These are phyloP conservation scores for Physaria fendleri DNA, from an alignment of 345 rosid species.

Conservation along the genomic window DNA sequence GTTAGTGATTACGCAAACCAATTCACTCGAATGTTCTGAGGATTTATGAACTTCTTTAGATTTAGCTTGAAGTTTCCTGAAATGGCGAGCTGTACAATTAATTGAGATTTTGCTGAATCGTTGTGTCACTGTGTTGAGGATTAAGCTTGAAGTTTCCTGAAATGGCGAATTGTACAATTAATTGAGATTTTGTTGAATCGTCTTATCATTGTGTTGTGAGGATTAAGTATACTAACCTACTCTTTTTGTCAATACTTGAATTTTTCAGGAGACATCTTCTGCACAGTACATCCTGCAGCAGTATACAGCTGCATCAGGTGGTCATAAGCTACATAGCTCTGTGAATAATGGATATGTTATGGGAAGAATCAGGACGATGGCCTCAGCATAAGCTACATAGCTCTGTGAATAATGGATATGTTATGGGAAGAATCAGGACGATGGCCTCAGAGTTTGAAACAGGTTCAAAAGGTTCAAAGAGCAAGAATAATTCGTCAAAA, in stretches of 20 bases:
- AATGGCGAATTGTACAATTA: background rate
- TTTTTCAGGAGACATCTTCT: conserved; percentile 71
- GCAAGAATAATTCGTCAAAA: conserved; percentile 49
- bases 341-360: conserved; percentile 72
- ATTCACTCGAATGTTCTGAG: background rate
- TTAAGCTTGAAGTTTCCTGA: too few relatives aligned
- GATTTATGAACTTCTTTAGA: background rate
- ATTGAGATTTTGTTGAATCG: background rate
- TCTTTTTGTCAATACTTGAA: background rate
- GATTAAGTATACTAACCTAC: background rate
- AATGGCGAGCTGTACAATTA: too few relatives aligned
- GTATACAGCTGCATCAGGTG: conserved; percentile 83
- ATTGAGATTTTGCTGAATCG: too few relatives aligned
- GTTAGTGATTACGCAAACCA: background rate
- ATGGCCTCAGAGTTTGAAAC: conserved; percentile 72
- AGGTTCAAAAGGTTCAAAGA: conserved; percentile 50
- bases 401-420: conserved; percentile 69
- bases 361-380: conserved; percentile 80
- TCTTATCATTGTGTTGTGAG: background rate
- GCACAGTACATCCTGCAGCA: conserved; percentile 87
- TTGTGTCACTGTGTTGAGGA: too few relatives aligned
- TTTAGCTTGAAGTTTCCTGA: conserved; percentile 1
- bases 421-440: conserved; percentile 80
- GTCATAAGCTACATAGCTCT: conserved; percentile 61
- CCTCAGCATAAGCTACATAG: conserved; percentile 70